phyloP scores from a whole-genome alignment of 495 filamentous ascomycete species.

The Apiosordaria backusii region DNA sequence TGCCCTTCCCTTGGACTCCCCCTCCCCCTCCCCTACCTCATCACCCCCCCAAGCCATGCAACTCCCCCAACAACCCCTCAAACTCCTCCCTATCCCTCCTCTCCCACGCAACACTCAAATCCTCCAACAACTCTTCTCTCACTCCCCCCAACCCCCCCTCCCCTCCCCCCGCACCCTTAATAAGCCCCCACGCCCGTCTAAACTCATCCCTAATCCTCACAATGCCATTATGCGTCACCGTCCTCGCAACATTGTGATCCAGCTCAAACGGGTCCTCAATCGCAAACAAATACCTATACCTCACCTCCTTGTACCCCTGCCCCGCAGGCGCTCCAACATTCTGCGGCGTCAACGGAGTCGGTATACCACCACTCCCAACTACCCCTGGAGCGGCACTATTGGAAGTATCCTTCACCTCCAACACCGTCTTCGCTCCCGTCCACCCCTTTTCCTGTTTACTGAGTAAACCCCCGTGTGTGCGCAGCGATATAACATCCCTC shows the following conservation, averaged over 20 bases:
- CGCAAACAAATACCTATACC: conserved; percentile 76
- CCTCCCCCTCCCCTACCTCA: no score
- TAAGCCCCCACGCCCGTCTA: conserved; percentile 64
- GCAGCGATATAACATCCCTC: conserved; percentile 64
- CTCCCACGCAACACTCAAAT: conserved; percentile 27
- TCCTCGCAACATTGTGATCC: conserved; percentile 77
- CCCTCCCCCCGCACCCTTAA: conserved; percentile 39
- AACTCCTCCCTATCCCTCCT: conserved; percentile 33
- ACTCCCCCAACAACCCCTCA: conserved; percentile 35
- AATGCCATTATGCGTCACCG: conserved; percentile 72
- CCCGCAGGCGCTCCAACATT: not conserved
- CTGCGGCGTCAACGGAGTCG: not conserved
- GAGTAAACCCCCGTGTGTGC: conserved; percentile 63
- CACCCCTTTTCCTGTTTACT: conserved; percentile 72
- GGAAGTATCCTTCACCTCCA: conserved; percentile 23
- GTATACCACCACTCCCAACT: not conserved
- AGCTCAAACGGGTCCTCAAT: conserved; percentile 87
- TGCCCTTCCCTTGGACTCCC: no score
- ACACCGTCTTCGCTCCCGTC: conserved; percentile 63
- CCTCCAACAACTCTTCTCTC: conserved; percentile 39
- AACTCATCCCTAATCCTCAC: conserved; percentile 77
- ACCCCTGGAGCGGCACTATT: not conserved
- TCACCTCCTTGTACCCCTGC: conserved; percentile 54
- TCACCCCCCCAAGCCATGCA: no score
- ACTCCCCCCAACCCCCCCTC: conserved; percentile 24